Evolutionary conservation across 2,329 filamentous ascomycete genomes (phyloP), one percentile per base, ranked within the genome.

Genomic region (Pestalotiopsis sp.): DNA sequence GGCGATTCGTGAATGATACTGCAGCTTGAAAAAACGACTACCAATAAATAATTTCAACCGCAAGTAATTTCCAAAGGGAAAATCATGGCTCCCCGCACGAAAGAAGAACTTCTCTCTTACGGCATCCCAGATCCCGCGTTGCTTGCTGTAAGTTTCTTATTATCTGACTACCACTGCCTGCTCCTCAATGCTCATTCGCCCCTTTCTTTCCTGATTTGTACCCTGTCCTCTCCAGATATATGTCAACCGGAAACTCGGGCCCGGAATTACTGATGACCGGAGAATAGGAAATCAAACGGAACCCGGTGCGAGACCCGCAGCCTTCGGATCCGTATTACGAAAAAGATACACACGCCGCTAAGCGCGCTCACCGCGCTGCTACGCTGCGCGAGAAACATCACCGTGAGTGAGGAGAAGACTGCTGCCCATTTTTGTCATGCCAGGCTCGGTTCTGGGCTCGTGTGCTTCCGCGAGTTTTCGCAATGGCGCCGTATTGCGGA

Each of bases 341-440:
- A 2, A 66, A 70, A 12, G 59, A 70, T 12, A 69, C 72, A 27
- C 69, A 74, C 63, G 39, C 66, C 4, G 72, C 72, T 49, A 14
- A 13, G 1, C 74, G 75, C 5, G 71, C 67, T 13, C 74, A 76
- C 61, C 71, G 75, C 12, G 74, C 73, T n/a, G 45, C 72, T 20
- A 74, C 71, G 17, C 69, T 76, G 36, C 71, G 73, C 20, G 74
- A 77, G 70, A 74, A 74, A 63, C 73, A 74, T 49, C 74, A 75
- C 45, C 73, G 45, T 52, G 17, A 52, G 45, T n/a, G 9, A 14
- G 17, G 17, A 4, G 13, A 14, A 14, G 41, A 45, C 41, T 45
- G 41, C 17, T 45, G 17, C 41, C 41, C 1, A 17, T 45, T 36
- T 36, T 36, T 9, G 17, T 45, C 41, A 45, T 45, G 12, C 41